These are phyloP conservation scores for Cyathus striatus DNA, from an alignment of 768 basidiomycete species.

Conservation along the genomic window DNA sequence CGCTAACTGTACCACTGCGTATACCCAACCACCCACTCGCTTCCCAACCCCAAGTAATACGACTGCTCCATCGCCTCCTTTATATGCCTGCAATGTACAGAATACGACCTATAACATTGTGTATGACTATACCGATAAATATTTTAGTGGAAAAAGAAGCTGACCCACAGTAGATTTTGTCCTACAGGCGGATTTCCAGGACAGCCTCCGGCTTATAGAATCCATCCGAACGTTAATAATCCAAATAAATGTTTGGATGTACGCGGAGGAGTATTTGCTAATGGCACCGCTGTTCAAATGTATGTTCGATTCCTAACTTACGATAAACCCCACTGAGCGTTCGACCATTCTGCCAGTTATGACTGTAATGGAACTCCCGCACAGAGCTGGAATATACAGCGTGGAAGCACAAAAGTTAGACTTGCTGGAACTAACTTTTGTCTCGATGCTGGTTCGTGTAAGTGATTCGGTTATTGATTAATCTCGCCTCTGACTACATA, in stretches of 20 bases:
- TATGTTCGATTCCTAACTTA: slow-evolving; percentile 4
- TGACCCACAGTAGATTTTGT: slow-evolving; percentile 3
- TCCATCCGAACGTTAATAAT: slow-evolving; percentile 12
- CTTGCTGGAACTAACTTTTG: slow-evolving; percentile 22
- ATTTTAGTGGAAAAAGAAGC: not conserved
- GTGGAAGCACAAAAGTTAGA: slow-evolving; percentile 21
- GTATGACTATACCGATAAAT: slow-evolving; percentile 3
- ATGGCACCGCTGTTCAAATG: slow-evolving; percentile 23
- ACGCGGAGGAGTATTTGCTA: slow-evolving; percentile 15
- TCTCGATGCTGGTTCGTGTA: slow-evolving; percentile 28
- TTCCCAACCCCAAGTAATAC: slow-evolving; percentile 12
- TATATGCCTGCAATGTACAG: slow-evolving; percentile 13
- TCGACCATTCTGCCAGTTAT: slow-evolving; percentile 13
- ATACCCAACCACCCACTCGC: slow-evolving; percentile 16
- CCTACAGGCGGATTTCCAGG: slow-evolving; percentile 15
- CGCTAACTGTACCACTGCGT: slow-evolving; percentile 18
- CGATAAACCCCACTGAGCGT: not conserved
- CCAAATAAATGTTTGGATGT: slow-evolving; percentile 21
- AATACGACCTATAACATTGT: slow-evolving; percentile 12
- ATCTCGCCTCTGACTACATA: not conserved
- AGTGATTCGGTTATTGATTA: slow-evolving; percentile 4
- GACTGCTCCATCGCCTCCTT: slow-evolving; percentile 11
- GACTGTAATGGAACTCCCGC: slow-evolving; percentile 27
- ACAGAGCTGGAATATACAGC: slow-evolving; percentile 25
- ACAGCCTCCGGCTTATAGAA: slow-evolving; percentile 2